Conservation (phyloP, 2,329 filamentous ascomycete species). For the Pseudogymnoascus verrucosus region DNA sequence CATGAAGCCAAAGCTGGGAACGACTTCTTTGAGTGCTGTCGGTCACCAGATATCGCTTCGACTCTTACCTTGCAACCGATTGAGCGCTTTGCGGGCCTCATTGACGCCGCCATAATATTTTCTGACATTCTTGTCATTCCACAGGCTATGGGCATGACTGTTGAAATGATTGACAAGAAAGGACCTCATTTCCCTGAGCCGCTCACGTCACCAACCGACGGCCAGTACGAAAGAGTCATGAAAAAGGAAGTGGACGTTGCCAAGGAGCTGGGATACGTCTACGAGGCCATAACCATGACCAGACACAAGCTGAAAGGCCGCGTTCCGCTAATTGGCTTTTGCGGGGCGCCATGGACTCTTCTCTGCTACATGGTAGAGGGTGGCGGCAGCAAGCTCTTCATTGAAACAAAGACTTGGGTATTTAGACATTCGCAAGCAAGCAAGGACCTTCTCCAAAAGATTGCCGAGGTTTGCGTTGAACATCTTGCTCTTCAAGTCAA, state of each 20-base stretch:
- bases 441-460: conserved; percentile 79
- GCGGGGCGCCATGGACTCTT: conserved; percentile 91
- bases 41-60: conserved; percentile 83
- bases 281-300: conserved; percentile 88
- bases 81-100: conserved; percentile 79
- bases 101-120: conserved; percentile 98
- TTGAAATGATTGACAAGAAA: conserved; percentile 97
- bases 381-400: conserved; percentile 90
- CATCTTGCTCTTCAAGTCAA: conserved; percentile 87
- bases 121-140: conserved; percentile 97
- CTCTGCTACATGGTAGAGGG: conserved; percentile 99
- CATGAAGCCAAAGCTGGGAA: conserved; percentile 83
- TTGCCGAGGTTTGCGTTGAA: conserved; percentile 89
- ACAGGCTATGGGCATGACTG: conserved; percentile 96
- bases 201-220: conserved; percentile 68
- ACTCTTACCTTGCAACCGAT: conserved; percentile 91
- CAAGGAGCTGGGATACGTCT: conserved; percentile 84
- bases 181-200: conserved; percentile 90
- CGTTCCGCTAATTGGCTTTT: conserved; percentile 93
- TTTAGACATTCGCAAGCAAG: conserved; percentile 78
- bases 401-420: conserved; percentile 92
- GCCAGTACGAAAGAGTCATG: conserved; percentile 74
- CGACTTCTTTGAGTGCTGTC: conserved; percentile 98
- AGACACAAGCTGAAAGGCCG: conserved; percentile 78
- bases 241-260: conserved; percentile 73